Base-by-base conservation (phyloP, 1,284 basidiomycete genomes). In the Phlebopus sp. region DNA sequence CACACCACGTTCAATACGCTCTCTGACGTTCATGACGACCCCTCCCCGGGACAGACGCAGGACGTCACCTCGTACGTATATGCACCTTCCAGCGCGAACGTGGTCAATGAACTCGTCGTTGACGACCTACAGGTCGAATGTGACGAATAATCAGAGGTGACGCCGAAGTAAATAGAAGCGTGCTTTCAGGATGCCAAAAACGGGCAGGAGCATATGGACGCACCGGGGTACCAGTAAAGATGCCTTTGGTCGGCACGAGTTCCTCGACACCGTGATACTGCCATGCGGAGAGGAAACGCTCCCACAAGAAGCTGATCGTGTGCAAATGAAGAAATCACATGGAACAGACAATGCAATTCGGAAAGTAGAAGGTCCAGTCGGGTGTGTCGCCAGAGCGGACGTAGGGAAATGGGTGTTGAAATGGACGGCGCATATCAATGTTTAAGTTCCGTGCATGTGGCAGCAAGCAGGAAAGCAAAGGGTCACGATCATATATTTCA, bases 61-160 rank as follows among this genome's bases (percentile, higher is more conserved):
- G 0, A 78, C 74, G 52, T 82, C 78, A 4, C 79, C 79, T 4
- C 81, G 78, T 18, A 80, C 62, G 57, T 84, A 84, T 29, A 68
- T 58, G 49, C 78, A 76, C 31, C 63, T 58, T 5, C 79, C 78
- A 2, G 64, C 51, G 27, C 78, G 74, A 35, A 84, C 75, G 50
- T 81, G 73, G 1, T 60, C 44, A 5, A 84, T 68, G 50, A 82
- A 79, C 9, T 69, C 71, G 54, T 81, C 76, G 62, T 84, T 84
- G 31, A 84, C 81, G 42, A 82, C 64, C 73, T 52, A 17, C 21
- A 69, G 50, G 3, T 43, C 15, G 15, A 36, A 5, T 27, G 14
- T 23, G 29, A 46, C 15, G n/a, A 38, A 15, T 9, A 11, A 29
- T 23, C 27, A 29, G 27, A 8, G 27, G 8, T 2, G 10, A n/a